phyloP scores from a whole-genome alignment of 768 basidiomycete species.

The Lactarius trivialis region DNA sequence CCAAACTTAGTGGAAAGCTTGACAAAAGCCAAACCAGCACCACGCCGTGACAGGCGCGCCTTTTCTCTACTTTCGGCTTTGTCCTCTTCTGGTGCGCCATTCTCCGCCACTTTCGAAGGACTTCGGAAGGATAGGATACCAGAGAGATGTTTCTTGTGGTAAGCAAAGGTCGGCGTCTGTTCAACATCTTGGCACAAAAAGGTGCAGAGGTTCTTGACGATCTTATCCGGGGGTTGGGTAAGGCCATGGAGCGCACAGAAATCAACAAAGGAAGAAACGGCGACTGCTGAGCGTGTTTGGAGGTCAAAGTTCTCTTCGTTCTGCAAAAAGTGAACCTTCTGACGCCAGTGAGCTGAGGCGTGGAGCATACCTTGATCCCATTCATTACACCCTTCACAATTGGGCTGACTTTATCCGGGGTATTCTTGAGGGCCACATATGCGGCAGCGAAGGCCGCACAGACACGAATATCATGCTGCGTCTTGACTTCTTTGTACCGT shows the following conservation, averaged over 20 bases:
- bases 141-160: constrained; percentile 49
- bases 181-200: constrained; percentile 91
- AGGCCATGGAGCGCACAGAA: constrained; percentile 72
- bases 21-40: constrained; percentile 77
- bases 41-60: constrained; percentile 71
- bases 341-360: background rate
- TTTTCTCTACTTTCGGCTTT: constrained; percentile 50
- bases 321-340: constrained; percentile 32
- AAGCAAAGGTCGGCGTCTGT: constrained; percentile 84
- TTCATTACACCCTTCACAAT: constrained; percentile 97
- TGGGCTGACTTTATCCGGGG: constrained; percentile 92
- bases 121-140: constrained; percentile 75
- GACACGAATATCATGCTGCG: constrained; percentile 79
- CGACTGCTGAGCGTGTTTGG: constrained; percentile 79
- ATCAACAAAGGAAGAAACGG: constrained; percentile 83
- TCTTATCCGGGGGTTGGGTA: constrained; percentile 86
- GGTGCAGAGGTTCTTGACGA: constrained; percentile 93
- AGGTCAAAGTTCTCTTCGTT: constrained; percentile 85
- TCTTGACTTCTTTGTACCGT: constrained; percentile 75
- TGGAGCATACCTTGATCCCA: constrained; percentile 71
- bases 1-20: constrained; percentile 76
- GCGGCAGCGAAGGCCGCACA: constrained; percentile 88
- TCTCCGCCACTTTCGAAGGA: constrained; percentile 30
- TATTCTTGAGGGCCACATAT: constrained; percentile 76
- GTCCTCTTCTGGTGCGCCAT: constrained; percentile 39